phyloP scores from a whole-genome alignment of 257 asterid species.

The Euphrasia confusa region DNA sequence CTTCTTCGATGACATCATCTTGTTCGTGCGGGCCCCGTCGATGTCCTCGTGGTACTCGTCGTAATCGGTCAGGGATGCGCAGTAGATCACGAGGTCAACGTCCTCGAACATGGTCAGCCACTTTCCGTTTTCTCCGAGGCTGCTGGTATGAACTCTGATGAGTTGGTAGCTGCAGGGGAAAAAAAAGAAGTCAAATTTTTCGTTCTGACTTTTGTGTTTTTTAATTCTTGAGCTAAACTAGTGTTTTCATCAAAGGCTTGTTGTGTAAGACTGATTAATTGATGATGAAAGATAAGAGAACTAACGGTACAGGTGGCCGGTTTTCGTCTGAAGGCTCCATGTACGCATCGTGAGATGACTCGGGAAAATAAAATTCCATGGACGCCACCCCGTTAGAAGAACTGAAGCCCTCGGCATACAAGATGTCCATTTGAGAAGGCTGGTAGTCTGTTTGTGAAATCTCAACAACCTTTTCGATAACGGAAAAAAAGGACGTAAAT shows the following conservation, averaged over 20 bases:
- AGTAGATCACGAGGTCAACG: conserved; percentile 56
- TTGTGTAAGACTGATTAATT: neutral
- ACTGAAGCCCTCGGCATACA: conserved; percentile 74
- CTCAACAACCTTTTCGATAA: conserved; percentile 57
- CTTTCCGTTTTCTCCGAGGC: conserved; percentile 81
- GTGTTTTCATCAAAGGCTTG: no score
- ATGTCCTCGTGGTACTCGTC: conserved; percentile 50
- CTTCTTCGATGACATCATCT: conserved; percentile 58
- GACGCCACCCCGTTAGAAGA: conserved; percentile 76
- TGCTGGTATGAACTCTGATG: conserved; percentile 56
- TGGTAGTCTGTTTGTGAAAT: conserved; percentile 65
- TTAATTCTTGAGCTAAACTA: no score
- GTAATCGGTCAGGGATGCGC: conserved; percentile 73
- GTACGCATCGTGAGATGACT: conserved; percentile 49
- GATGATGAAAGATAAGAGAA: neutral
- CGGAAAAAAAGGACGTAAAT: conserved; percentile 15
- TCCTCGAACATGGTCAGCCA: conserved; percentile 92
- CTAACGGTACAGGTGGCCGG: conserved; percentile 44
- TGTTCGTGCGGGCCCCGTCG: conserved; percentile 55
- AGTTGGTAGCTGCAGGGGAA: conserved; percentile 59
- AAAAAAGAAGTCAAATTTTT: neutral
- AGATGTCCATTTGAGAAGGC: conserved; percentile 85
- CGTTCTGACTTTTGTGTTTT: no score
- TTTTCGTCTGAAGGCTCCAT: conserved; percentile 59
- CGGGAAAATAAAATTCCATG: conserved; percentile 64